Conservation (phyloP, 306 rosid species). For the Sicyos edulis region DNA sequence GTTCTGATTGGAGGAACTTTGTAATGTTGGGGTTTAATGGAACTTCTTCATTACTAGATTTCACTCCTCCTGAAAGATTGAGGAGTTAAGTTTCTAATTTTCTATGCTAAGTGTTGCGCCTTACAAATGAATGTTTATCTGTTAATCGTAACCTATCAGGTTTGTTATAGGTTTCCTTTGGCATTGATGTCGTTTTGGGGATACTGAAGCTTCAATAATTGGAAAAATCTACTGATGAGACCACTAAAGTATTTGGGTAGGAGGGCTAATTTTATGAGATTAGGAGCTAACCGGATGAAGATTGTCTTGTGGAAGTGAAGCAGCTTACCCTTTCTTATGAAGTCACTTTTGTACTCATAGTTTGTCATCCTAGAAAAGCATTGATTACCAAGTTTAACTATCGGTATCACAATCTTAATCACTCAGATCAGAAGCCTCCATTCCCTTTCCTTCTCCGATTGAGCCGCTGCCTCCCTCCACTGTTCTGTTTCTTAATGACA, state of each 20-base stretch:
- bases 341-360: background rate
- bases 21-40: background rate
- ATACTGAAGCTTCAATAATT: background rate
- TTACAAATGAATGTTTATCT: background rate
- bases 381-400: background rate
- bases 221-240: background rate
- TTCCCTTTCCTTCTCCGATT: too few relatives aligned
- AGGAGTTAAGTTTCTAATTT: background rate
- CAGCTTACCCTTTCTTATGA: constrained; percentile 4
- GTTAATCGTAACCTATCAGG: background rate
- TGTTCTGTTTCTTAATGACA: too few relatives aligned
- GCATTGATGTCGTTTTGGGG: background rate
- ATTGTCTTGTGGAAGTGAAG: background rate
- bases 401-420: background rate
- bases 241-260: background rate
- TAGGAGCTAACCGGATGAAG: background rate
- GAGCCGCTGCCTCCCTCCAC: too few relatives aligned
- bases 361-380: background rate
- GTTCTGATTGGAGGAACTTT: background rate
- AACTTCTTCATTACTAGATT: background rate
- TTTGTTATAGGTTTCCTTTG: background rate
- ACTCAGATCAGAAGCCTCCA: too few relatives aligned
- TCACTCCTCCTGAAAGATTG: background rate
- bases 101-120: background rate
- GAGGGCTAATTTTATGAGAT: background rate